Percentiles rank a stretch among this genome's conserved stretches.
Conservation (phyloP, 1,139 yeast genomes). For the Barnettozyma hawaiiensis region DNA sequence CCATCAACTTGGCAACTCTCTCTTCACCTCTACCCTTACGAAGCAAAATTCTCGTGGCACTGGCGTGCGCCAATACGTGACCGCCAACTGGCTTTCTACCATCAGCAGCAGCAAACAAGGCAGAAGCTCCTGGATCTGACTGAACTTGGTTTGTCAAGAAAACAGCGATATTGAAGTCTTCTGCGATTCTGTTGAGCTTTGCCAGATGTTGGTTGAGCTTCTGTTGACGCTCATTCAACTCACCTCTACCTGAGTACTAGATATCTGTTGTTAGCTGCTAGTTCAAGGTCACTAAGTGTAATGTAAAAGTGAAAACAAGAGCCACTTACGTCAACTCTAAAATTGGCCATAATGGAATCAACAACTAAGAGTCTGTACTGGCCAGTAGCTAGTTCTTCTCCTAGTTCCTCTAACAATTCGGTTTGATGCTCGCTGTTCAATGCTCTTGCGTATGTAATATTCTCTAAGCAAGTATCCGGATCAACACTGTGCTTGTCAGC, state of each 20-base stretch:
- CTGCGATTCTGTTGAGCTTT: conserved; percentile 47
- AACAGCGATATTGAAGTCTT: conserved; percentile 54
- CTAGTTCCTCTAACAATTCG: conserved; percentile 50
- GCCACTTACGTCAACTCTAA: conserved; percentile 43
- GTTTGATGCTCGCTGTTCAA: conserved; percentile 56
- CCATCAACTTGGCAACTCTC: conserved; percentile 57
- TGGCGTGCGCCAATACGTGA: conserved; percentile 58
- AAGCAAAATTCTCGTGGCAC: conserved; percentile 32
- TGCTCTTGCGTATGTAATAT: conserved; percentile 54
- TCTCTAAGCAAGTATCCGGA: conserved; percentile 46
- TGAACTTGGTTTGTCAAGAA: conserved; percentile 60
- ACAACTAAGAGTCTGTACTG: conserved; percentile 40
- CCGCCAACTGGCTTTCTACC: conserved; percentile 66
- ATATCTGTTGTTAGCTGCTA: background rate
- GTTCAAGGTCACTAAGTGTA: too few species aligned
- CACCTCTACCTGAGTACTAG: conserved; percentile 52
- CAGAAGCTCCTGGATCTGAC: conserved; percentile 65
- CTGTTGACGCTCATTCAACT: conserved; percentile 55
- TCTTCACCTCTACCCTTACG: conserved; percentile 63
- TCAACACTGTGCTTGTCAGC: conserved; percentile 52
- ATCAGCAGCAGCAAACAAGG: conserved; percentile 58
- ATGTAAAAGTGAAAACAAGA: conserved; percentile 7
- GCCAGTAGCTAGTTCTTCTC: conserved; percentile 45
- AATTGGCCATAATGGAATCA: conserved; percentile 59
- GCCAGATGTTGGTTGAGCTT: conserved; percentile 53